phyloP scores from a whole-genome alignment of 2,329 filamentous ascomycete species.

The Alternaria ventricosa region DNA sequence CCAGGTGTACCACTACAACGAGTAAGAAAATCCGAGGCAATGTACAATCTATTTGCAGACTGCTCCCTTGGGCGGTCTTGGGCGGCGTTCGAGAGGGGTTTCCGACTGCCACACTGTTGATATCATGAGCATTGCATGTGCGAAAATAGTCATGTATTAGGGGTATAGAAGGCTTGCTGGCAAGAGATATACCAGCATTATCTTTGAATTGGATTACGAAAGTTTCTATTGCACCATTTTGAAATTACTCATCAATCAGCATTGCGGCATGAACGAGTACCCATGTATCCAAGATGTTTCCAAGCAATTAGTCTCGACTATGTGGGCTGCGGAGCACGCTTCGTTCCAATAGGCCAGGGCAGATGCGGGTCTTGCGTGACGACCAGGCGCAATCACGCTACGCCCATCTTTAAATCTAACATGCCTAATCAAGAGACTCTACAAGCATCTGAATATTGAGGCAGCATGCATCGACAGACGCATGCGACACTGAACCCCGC shows the following conservation, averaged over 20 bases:
- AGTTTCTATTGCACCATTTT: neutral
- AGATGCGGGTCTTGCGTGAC: slow-evolving; percentile 1
- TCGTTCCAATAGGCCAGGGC: slow-evolving; percentile 3
- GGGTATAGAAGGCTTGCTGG: slow-evolving; percentile 18
- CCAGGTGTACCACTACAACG: slow-evolving; percentile 89
- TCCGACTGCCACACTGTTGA: slow-evolving; percentile 8
- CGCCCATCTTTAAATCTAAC: neutral
- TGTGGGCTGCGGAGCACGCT: slow-evolving; percentile 3
- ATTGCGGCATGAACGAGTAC: neutral
- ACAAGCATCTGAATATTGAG: neutral
- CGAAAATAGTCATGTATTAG: slow-evolving; percentile 11
- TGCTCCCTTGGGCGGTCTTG: slow-evolving; percentile 29
- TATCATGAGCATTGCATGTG: slow-evolving; percentile 15
- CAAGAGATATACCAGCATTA: slow-evolving; percentile 15
- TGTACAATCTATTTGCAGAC: slow-evolving; percentile 4
- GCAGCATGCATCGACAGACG: neutral
- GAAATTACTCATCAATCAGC: neutral
- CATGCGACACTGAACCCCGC: neutral
- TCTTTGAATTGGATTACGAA: slow-evolving; percentile 6
- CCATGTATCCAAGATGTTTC: neutral
- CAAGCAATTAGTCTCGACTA: neutral
- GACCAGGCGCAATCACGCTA: neutral
- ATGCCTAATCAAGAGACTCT: neutral
- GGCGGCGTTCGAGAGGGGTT: slow-evolving; percentile 37
- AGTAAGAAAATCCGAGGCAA: slow-evolving; percentile 57